Evolutionary conservation across 164 flowering plant species (phyloP).

Genomic region (Annona cherimola): DNA sequence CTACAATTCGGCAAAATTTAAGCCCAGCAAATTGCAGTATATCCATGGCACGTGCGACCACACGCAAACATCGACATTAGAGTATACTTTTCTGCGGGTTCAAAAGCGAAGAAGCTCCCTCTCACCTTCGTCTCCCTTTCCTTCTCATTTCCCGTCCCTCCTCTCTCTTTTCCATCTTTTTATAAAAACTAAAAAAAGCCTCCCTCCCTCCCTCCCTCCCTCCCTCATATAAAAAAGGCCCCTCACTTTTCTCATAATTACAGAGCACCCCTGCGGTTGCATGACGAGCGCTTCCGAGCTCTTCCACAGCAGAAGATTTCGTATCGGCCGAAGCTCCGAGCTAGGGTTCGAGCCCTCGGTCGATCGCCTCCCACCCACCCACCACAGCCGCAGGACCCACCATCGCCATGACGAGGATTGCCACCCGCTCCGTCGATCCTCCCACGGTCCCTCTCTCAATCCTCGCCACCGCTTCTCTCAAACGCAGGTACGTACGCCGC

Average conservation of each 20-base stretch:
- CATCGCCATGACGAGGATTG: slow-evolving; percentile 16
- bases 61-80: too few species aligned
- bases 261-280: neutral
- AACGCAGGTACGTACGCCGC: neutral
- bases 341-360: slow-evolving; percentile 16
- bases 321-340: slow-evolving; percentile 15
- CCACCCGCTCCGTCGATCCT: slow-evolving; percentile 15
- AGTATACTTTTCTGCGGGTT: neutral
- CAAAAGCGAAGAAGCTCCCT: neutral
- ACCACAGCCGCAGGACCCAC: slow-evolving; percentile 3
- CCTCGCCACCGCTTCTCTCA: slow-evolving; percentile 19
- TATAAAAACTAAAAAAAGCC: neutral
- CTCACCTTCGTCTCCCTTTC: neutral
- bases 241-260: too few species aligned
- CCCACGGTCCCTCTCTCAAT: slow-evolving; percentile 5
- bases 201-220: neutral
- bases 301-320: slow-evolving; percentile 25
- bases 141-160: neutral
- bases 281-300: slow-evolving; percentile 35
- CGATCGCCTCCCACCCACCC: slow-evolving; percentile 9
- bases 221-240: neutral
- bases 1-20: too few species aligned
- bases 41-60: too few species aligned
- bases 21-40: too few species aligned
- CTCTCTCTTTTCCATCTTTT: too few species aligned